phyloP scores from a whole-genome alignment of 2,329 filamentous ascomycete species.

The Ascomycota sp. region DNA sequence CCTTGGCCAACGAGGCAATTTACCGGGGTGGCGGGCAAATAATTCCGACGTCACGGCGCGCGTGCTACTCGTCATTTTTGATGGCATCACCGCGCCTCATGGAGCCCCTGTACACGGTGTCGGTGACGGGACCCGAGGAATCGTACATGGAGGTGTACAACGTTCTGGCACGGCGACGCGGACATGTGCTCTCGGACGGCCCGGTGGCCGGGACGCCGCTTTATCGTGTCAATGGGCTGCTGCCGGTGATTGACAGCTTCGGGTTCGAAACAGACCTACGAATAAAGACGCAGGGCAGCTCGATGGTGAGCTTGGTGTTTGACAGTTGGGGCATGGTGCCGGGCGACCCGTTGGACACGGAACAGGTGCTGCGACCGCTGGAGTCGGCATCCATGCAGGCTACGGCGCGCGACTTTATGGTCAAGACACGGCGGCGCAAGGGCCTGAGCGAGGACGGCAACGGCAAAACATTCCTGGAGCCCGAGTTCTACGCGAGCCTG shows the following conservation, averaged over 20 bases:
- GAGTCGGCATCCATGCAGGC: conserved; percentile 78
- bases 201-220: conserved; percentile 87
- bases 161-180: conserved; percentile 67
- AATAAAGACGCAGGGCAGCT: conserved; percentile 87
- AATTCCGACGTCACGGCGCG: conserved; percentile 80
- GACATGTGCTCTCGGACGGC: conserved; percentile 85
- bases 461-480: conserved; percentile 89
- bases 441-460: conserved; percentile 88
- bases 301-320: conserved; percentile 79
- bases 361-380: conserved; percentile 60
- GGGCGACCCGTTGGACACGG: conserved; percentile 80
- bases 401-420: conserved; percentile 83
- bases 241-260: conserved; percentile 93
- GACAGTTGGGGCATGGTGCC: conserved; percentile 93
- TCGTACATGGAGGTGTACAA: conserved; percentile 81
- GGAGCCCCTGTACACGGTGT: conserved; percentile 87
- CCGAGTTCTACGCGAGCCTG: conserved; percentile 73
- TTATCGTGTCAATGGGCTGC: conserved; percentile 74
- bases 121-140: conserved; percentile 81
- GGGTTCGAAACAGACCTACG: conserved; percentile 94
- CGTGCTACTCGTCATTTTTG: conserved; percentile 88
- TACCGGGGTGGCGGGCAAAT: conserved; percentile 92
- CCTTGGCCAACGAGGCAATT: conserved; percentile 74
- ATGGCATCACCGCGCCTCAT: conserved; percentile 93
- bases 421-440: conserved; percentile 88